A percentile compares a stretch with the other conserved stretches of the same genome.
phyloP scores from a whole-genome alignment of 1,284 basidiomycete species.

The Heterobasidion irregulare region DNA sequence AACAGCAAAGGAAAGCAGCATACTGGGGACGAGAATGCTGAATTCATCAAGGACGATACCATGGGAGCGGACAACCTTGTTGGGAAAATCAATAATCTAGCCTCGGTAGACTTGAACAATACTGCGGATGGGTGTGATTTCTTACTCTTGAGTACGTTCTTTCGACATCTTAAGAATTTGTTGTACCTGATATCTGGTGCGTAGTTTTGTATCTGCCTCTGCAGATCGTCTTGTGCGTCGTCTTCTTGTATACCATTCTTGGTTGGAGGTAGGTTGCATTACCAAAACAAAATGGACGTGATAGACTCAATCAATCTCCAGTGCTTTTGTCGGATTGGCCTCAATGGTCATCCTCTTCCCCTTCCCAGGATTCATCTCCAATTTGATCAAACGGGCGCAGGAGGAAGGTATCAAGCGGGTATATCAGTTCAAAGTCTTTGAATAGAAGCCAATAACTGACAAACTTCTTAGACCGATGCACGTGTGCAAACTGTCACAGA shows the following conservation, averaged over 20 bases:
- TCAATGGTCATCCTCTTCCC: conserved; percentile 45
- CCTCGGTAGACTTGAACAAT: conserved; percentile 28
- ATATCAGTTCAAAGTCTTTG: not conserved
- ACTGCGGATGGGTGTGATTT: conserved; percentile 25
- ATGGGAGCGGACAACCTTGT: conserved; percentile 30
- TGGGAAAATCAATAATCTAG: conserved; percentile 40
- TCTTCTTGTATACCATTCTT: conserved; percentile 36
- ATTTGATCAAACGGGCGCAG: conserved; percentile 21
- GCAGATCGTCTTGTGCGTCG: conserved; percentile 26
- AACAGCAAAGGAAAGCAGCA: conserved; percentile 12
- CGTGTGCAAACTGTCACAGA: conserved; percentile 43
- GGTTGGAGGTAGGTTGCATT: conserved; percentile 33
- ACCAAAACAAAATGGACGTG: not conserved
- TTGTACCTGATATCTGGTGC: conserved; percentile 1
- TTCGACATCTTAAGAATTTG: not conserved
- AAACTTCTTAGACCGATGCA: conserved; percentile 30
- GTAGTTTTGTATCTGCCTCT: conserved; percentile 26
- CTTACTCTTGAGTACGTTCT: conserved; percentile 13
- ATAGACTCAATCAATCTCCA: conserved; percentile 4
- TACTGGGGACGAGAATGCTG: not conserved
- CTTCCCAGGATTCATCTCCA: conserved; percentile 31
- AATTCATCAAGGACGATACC: conserved; percentile 1
- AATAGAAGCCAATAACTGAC: conserved; percentile 10
- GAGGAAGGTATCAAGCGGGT: conserved; percentile 22
- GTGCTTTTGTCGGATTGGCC: conserved; percentile 43